Evolutionary conservation across 805 yeast genomes (phyloP).

Genomic region (Candida chilensis): DNA sequence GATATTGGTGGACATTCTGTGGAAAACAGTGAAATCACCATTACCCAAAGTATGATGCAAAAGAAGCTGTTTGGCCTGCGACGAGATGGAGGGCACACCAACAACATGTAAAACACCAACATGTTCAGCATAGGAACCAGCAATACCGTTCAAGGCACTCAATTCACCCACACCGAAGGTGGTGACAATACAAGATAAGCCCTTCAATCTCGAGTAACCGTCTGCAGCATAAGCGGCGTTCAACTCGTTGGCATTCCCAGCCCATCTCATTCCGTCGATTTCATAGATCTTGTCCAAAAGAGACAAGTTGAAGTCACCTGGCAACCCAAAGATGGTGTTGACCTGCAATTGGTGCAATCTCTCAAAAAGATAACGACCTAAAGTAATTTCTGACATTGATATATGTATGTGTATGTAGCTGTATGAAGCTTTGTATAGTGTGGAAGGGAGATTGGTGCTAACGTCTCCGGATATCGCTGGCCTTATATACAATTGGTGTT

Average conservation of each 20-base stretch:
- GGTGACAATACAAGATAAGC: conserved; percentile 66
- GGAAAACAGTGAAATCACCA: conserved; percentile 74
- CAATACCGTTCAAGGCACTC: conserved; percentile 77
- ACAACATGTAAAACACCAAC: conserved; percentile 80
- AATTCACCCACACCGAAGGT: conserved; percentile 91
- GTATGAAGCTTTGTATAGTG: too few species aligned
- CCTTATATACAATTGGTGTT: too few species aligned
- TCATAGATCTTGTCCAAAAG: conserved; percentile 66
- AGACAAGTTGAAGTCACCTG: conserved; percentile 75
- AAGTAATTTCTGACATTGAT: conserved; percentile 42
- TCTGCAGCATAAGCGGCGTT: conserved; percentile 87
- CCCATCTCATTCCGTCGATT: conserved; percentile 76
- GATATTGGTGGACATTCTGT: conserved; percentile 68
- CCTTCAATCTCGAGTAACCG: conserved; percentile 79
- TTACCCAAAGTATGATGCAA: conserved; percentile 82
- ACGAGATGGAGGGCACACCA: conserved; percentile 73
- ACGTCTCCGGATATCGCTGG: too few species aligned
- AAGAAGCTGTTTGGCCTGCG: conserved; percentile 64
- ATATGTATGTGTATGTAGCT: too few species aligned
- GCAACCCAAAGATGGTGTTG: conserved; percentile 69
- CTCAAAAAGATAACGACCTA: conserved; percentile 74
- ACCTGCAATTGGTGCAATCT: conserved; percentile 67
- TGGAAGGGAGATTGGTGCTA: too few species aligned
- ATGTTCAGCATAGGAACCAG: conserved; percentile 86
- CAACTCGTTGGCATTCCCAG: conserved; percentile 84